Evolutionary conservation across 495 filamentous ascomycete genomes (phyloP).

Genomic region (Bryoglossum gracile): DNA sequence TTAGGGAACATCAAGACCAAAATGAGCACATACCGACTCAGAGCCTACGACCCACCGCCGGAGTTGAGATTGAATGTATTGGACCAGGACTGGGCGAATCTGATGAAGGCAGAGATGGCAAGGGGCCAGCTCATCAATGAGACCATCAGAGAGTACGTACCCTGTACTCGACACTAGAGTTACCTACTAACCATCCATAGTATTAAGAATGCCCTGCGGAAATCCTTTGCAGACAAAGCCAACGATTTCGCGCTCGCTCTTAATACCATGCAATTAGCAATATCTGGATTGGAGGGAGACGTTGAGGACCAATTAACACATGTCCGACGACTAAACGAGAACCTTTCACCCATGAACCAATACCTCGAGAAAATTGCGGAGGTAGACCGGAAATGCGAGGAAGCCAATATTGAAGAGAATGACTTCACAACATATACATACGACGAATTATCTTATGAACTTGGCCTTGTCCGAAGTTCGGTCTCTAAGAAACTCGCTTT

Average conservation of each 20-base stretch:
- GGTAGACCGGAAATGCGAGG: conserved; percentile 79
- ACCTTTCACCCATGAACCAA: conserved; percentile 76
- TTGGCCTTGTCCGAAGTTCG: conserved; percentile 79
- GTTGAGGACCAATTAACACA: conserved; percentile 88
- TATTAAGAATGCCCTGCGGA: conserved; percentile 91
- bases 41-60: conserved; percentile 81
- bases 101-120: conserved; percentile 75
- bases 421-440: conserved; percentile 97
- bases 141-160: conserved; percentile 79
- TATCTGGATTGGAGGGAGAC: conserved; percentile 91
- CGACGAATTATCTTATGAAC: conserved; percentile 90
- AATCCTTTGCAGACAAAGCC: conserved; percentile 88
- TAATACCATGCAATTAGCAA: conserved; percentile 85
- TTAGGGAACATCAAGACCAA: conserved; percentile 99
- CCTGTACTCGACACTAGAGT: neutral
- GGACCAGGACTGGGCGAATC: conserved; percentile 70
- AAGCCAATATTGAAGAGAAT: conserved; percentile 98
- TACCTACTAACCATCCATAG: conserved; percentile 29
- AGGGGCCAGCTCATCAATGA: conserved; percentile 93
- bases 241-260: conserved; percentile 94
- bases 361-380: conserved; percentile 78
- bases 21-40: conserved; percentile 84
- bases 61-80: conserved; percentile 72
- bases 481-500: conserved; percentile 94
- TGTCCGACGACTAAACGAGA: conserved; percentile 71